Base-by-base conservation (phyloP, 139 green algal species). In the Trebouxia sp. region DNA sequence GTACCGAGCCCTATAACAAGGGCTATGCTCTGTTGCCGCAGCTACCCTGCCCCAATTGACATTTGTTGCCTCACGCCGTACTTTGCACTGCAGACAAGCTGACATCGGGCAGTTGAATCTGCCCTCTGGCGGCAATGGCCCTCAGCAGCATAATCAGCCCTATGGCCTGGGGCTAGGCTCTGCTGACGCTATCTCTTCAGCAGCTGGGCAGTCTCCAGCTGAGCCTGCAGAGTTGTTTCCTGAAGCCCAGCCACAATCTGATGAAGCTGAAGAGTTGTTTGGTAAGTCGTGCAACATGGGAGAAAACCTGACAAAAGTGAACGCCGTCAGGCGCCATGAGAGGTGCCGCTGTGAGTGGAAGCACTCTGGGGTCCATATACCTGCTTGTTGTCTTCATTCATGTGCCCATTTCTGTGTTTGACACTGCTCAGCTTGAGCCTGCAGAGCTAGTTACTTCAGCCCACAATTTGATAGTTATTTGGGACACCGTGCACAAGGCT, bases 191-290 rank as follows among this genome's bases (percentile, higher is more conserved):
- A 77, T 53, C 38, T 38, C 67, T 56, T 38, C 41, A 26, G 37
- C 41, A 14, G 41, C 67, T 47, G 41, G 67, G 7, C 0, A 28
- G 11, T 38, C 26, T 38, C 67, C 53, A 39, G 39, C 67, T 1
- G 26, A 47, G 20, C 38, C 67, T 77, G 39, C 38, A 24, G 41
- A 77, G 67, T 15, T 76, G 15, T 76, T 76, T 24, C 15, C 38
- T 14, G 38, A 48, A n/a, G 37, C 37, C 6, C 26, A 56, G 26
- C 26, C 20, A 55, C 6, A 77, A 32, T 39, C 53, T 51, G 67
- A 77, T 55, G 67, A 77, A 11, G n/a, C 39, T 39, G 41, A 77
- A 22, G 67, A 41, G 41, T 37, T 77, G 67, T 77, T 77, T 77
- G 67, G 41, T 56, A 55, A 10, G 41, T 17, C 55, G 26, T 1